A percentile compares a stretch with the other conserved stretches of the same genome.
These are phyloP conservation scores for Lentithecium fluviatile DNA, from an alignment of 495 filamentous ascomycete genomes.

Conservation along the genomic window DNA sequence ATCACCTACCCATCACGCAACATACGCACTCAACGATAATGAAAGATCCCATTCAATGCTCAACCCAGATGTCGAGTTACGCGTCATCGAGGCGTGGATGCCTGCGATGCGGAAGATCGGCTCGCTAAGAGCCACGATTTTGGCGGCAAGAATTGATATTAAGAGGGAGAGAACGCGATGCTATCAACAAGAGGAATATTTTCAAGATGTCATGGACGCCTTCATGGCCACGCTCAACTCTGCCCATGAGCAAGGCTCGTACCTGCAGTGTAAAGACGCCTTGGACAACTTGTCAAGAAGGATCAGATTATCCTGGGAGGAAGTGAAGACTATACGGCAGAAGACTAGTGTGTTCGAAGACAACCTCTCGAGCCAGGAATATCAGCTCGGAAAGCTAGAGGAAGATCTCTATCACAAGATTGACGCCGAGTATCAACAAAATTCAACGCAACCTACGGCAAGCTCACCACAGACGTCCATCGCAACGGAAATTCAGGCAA, in stretches of 20 bases:
- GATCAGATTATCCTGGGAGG: not conserved
- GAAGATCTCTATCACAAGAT: conserved; percentile 5
- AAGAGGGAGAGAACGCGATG: not conserved
- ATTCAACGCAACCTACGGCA: not conserved
- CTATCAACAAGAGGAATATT: not conserved
- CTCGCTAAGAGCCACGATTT: not conserved
- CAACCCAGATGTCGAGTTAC: not conserved
- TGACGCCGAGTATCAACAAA: not conserved
- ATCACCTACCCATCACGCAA: too few relatives aligned
- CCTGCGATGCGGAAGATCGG: not conserved
- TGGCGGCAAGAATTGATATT: not conserved
- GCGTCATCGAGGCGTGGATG: not conserved
- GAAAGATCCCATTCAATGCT: not conserved
- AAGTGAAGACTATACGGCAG: not conserved
- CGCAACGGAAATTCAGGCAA: not conserved
- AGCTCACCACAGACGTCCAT: not conserved
- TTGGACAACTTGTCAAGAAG: not conserved
- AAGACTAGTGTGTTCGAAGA: conserved; percentile 2
- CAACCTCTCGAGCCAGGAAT: conserved; percentile 7
- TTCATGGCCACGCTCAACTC: not conserved
- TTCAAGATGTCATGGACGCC: not conserved
- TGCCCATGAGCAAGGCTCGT: not conserved
- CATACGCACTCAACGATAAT: not conserved
- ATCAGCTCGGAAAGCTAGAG: conserved; percentile 9
- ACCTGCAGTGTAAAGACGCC: not conserved